phyloP scores from a whole-genome alignment of 2,329 filamentous ascomycete genomes.

The Ophiognomonia clavigignenti-juglandacearum region DNA sequence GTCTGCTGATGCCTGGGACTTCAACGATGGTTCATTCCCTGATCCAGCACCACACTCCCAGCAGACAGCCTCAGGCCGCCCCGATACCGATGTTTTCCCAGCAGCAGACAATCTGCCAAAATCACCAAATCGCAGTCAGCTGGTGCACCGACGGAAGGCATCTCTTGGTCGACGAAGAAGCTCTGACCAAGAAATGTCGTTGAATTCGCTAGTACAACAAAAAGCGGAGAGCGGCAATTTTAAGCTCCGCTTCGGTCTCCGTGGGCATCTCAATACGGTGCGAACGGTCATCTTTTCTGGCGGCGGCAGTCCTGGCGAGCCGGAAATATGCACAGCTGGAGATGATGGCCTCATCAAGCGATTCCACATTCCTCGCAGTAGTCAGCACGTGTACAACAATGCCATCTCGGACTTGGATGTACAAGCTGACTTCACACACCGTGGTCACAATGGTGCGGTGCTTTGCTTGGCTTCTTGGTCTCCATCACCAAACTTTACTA shows the following conservation, averaged over 20 bases:
- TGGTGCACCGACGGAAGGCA: conserved; percentile 73
- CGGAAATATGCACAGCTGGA: conserved; percentile 92
- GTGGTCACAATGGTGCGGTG: conserved; percentile 87
- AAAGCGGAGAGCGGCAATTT: conserved; percentile 73
- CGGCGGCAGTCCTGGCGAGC: conserved; percentile 89
- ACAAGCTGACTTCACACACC: conserved; percentile 88
- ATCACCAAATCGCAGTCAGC: conserved; percentile 66
- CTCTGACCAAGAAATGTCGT: conserved; percentile 58
- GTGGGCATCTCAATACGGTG: conserved; percentile 90
- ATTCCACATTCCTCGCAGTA: conserved; percentile 89
- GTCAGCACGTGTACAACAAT: conserved; percentile 36
- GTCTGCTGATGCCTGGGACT: conserved; percentile 76
- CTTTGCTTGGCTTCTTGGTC: conserved; percentile 84
- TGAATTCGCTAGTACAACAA: conserved; percentile 44
- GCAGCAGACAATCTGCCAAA: conserved; percentile 75
- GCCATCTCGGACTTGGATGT: conserved; percentile 81
- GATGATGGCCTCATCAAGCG: conserved; percentile 96
- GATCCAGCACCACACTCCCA: conserved; percentile 46
- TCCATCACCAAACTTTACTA: conserved; percentile 81
- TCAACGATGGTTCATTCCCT: conserved; percentile 70
- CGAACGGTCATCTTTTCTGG: conserved; percentile 95
- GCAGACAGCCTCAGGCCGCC: conserved; percentile 54
- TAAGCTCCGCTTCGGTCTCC: conserved; percentile 86
- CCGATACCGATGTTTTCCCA: conserved; percentile 85
- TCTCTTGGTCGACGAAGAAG: conserved; percentile 70